Evolutionary conservation across 2,329 filamentous ascomycete species (phyloP).

Genomic region (Epichloe festucae): DNA sequence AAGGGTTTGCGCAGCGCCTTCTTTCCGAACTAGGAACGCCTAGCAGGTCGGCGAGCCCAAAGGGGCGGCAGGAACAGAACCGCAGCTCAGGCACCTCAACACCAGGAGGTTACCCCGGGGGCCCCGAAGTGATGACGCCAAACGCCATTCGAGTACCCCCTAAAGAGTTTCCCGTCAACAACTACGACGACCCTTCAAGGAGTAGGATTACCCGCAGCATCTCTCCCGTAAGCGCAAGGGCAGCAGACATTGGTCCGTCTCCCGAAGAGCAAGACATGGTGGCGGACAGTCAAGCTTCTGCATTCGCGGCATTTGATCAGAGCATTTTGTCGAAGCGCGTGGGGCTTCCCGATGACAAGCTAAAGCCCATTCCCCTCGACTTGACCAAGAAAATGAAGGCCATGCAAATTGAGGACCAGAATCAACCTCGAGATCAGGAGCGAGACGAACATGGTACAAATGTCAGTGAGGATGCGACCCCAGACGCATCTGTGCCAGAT

Average conservation of each 20-base stretch:
- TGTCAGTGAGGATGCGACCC: neutral
- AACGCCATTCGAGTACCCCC: constrained; percentile 26
- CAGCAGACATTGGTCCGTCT: constrained; percentile 11
- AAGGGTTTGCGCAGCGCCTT: constrained; percentile 49
- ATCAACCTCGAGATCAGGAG: constrained; percentile 9
- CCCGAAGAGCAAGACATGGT: constrained; percentile 20
- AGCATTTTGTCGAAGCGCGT: constrained; percentile 44
- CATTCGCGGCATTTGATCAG: constrained; percentile 52
- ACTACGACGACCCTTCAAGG: constrained; percentile 21
- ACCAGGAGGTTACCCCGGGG: constrained; percentile 11
- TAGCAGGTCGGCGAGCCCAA: constrained; percentile 35
- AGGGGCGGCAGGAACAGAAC: constrained; percentile 33
- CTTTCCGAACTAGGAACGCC: constrained; percentile 46
- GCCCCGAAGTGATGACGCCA: constrained; percentile 13
- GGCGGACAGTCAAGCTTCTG: constrained; percentile 39
- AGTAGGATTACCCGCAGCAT: constrained; percentile 24
- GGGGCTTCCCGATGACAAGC: constrained; percentile 29
- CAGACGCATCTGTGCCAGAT: neutral
- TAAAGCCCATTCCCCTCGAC: constrained; percentile 34
- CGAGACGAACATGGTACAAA: too few species aligned
- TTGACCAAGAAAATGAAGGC: constrained; percentile 19
- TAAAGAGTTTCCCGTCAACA: constrained; percentile 29
- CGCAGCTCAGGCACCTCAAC: constrained; percentile 20
- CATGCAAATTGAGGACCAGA: constrained; percentile 10
- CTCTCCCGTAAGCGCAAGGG: constrained; percentile 25